Base-by-base conservation (phyloP, 2,329 filamentous ascomycete genomes). In the Exophiala bonariae region DNA sequence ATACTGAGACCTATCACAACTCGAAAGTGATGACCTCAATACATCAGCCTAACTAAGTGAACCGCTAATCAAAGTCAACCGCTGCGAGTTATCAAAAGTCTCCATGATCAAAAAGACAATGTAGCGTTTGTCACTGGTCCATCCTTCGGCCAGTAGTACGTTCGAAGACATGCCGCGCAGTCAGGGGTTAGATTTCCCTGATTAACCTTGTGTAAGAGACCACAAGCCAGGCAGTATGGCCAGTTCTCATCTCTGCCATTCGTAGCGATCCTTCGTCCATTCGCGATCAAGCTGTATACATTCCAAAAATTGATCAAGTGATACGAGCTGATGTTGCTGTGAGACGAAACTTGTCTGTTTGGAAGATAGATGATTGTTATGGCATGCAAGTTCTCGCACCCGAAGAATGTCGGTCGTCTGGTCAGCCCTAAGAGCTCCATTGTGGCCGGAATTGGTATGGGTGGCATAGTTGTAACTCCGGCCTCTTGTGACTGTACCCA, bases 391-490 rank as follows among this genome's bases (percentile, higher is more conserved):
- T 63, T 50, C 56, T 77, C 68, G 68, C 82, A 85, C 57, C 82
- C 82, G 63, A 85, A 85, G 63, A 86, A 85, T 41, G 75, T 75
- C 0, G 82, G 81, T 30, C 73, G 72, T 47, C 72, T 69, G 69
- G 85, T 84, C 50, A 85, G 68, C 14, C 78, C 77, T 9, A 79
- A 66, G 59, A 79, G 75, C 56, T 82, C 59, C 58, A 85, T 85
- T 2, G 76, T 80, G 53, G 74, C 65, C 38, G 67, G 69, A 58
- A 75, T 71, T 0, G 82, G 82, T 9, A 86, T 71, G 42, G 68
- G 63, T 2, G 82, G 82, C 71, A 86, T 84, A 16, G 75, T 70
- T 1, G 75, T 76, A 40, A 78, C 73, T 53, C 77, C 44, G 4
- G 26, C 75, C 46, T 64, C 61, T 17, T 68, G 65, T 36, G 78